phyloP scores from a whole-genome alignment of 1,139 yeast species.

The Saccharomyces hybrid region DNA sequence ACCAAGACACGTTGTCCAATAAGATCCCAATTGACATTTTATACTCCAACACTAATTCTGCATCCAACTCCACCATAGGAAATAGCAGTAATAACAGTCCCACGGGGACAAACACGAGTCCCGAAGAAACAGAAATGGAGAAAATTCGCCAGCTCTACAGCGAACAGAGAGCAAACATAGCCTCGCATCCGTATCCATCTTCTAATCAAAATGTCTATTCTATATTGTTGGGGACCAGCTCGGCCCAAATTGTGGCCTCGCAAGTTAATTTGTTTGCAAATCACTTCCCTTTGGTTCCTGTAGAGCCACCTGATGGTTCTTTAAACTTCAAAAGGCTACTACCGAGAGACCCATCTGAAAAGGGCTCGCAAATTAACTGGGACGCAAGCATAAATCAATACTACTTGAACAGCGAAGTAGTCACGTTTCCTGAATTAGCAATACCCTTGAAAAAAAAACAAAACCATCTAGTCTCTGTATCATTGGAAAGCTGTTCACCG shows the following conservation, averaged over 20 bases:
- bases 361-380: conserved; percentile 7
- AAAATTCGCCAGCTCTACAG: neutral
- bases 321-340: conserved; percentile 21
- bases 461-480: conserved; percentile 18
- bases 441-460: neutral
- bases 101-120: conserved; percentile 3
- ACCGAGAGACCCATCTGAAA: conserved; percentile 12
- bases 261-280: conserved; percentile 22
- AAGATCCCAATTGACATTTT: conserved; percentile 23
- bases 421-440: conserved; percentile 24
- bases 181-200: conserved; percentile 19
- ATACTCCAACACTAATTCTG: conserved; percentile 15
- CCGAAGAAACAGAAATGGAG: conserved; percentile 3
- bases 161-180: conserved; percentile 7
- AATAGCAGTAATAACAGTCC: neutral
- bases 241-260: conserved; percentile 19
- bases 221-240: conserved; percentile 23
- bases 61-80: conserved; percentile 2
- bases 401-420: conserved; percentile 19
- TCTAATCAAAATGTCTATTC: conserved; percentile 20
- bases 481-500: conserved; percentile 24
- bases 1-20: conserved; percentile 37
- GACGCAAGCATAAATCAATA: conserved; percentile 24
- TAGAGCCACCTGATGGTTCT: conserved; percentile 9
- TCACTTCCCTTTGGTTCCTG: conserved; percentile 28